A percentile compares a stretch with the other conserved stretches of the same genome.
Evolutionary conservation across 768 basidiomycete species (phyloP).

Genomic region (Melanogaster broomeanus): DNA sequence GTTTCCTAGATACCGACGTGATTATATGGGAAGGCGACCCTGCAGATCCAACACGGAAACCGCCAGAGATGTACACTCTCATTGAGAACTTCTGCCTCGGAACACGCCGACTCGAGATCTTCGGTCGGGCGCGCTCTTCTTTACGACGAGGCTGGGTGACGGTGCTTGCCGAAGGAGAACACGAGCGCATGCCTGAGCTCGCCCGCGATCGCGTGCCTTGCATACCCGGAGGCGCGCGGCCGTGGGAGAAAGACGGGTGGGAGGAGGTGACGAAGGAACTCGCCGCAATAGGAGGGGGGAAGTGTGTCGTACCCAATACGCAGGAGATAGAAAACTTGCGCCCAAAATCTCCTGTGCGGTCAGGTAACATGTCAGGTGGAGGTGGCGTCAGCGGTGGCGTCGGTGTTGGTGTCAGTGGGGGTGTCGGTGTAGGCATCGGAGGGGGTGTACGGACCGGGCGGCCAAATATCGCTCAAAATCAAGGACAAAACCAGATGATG

Average conservation of each 20-base stretch:
- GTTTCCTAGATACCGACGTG: constrained; percentile 86
- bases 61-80: constrained; percentile 93
- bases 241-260: constrained; percentile 67
- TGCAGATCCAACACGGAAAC: constrained; percentile 80
- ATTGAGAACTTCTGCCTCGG: constrained; percentile 99
- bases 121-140: constrained; percentile 67
- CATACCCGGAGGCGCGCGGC: constrained; percentile 31
- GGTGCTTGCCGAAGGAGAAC: constrained; percentile 67
- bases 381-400: constrained; percentile 24
- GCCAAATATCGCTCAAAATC: constrained; percentile 13
- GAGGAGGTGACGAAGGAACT: constrained; percentile 60
- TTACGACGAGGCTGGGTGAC: constrained; percentile 92
- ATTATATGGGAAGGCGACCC: constrained; percentile 96
- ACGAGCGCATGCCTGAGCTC: constrained; percentile 47
- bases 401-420: constrained; percentile 22
- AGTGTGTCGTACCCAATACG: constrained; percentile 69
- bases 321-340: constrained; percentile 81
- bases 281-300: constrained; percentile 45
- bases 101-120: constrained; percentile 86
- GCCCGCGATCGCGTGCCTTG: constrained; percentile 30
- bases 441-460: constrained; percentile 17
- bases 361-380: constrained; percentile 29
- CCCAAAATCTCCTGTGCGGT: constrained; percentile 79
- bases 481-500: constrained; percentile 30
- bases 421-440: constrained; percentile 14